These are phyloP conservation scores for Tephrocybe sp. DNA, from an alignment of 768 basidiomycete species.

Conservation along the genomic window DNA sequence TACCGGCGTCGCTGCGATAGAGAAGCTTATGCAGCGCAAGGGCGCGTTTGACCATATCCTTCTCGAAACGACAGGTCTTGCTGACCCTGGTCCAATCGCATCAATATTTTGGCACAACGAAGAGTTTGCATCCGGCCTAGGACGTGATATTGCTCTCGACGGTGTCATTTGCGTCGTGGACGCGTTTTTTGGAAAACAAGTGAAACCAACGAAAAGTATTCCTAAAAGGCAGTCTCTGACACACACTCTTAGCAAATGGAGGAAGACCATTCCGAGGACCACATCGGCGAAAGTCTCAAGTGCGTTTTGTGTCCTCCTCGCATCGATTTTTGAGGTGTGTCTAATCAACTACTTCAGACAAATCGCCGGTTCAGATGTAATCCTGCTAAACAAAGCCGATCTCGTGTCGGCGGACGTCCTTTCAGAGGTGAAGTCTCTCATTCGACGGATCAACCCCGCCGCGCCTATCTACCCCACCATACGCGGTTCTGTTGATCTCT, in stretches of 20 bases:
- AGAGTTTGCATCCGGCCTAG: conserved; percentile 69
- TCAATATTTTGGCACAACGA: conserved; percentile 88
- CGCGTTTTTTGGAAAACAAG: conserved; percentile 71
- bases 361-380: conserved; percentile 89
- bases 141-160: conserved; percentile 74
- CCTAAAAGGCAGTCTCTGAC: background rate
- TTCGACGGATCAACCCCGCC: conserved; percentile 79
- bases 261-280: conserved; percentile 66
- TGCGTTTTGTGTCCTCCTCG: conserved; percentile 29
- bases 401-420: conserved; percentile 53
- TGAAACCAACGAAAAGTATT: conserved; percentile 10
- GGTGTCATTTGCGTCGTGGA: conserved; percentile 94
- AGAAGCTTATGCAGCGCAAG: conserved; percentile 83
- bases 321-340: background rate
- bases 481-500: conserved; percentile 71
- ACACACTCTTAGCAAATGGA: conserved; percentile 70
- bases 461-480: conserved; percentile 74
- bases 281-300: conserved; percentile 78
- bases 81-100: conserved; percentile 93
- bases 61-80: conserved; percentile 93
- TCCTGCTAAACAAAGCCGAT: conserved; percentile 91
- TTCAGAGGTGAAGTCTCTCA: conserved; percentile 50
- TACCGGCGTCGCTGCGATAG: conserved; percentile 88
- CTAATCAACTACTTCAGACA: conserved; percentile 53
- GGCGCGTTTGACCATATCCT: conserved; percentile 94